Evolutionary conservation across 441 rosid genomes (phyloP).

Genomic region (Kokia cookei): DNA sequence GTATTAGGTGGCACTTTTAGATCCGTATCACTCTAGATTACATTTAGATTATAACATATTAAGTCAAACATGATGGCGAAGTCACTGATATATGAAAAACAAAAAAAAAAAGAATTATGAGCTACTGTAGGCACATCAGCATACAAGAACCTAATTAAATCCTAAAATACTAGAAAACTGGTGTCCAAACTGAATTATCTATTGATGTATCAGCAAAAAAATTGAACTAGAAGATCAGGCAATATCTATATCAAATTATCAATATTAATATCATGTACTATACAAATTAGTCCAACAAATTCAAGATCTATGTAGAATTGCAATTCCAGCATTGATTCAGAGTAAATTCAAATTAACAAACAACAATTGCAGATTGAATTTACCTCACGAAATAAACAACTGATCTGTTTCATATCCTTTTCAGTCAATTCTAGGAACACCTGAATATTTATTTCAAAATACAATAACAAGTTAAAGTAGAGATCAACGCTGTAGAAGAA

Average conservation of each 20-base stretch:
- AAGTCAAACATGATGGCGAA: not conserved
- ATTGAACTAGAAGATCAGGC: not conserved
- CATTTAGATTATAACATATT: not conserved
- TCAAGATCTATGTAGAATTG: not conserved
- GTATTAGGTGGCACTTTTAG: conserved; percentile 9
- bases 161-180: not conserved
- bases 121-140: not conserved
- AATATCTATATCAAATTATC: not conserved
- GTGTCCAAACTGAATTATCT: not conserved
- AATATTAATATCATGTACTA: not conserved
- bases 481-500: not conserved
- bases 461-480: conserved; percentile 2
- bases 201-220: not conserved
- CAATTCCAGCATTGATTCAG: not conserved
- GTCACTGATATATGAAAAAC: not conserved
- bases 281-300: not conserved
- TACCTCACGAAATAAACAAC: conserved; percentile 84
- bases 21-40: not conserved
- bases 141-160: not conserved
- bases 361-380: conserved; percentile 9
- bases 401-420: conserved; percentile 74
- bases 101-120: not conserved
- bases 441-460: conserved; percentile 34
- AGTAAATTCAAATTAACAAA: conserved; percentile 5
- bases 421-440: conserved; percentile 84